Evolutionary conservation across 164 flowering plant species (phyloP), one percentile per base, ranked within the genome.

Genomic region (Tetrastigma voinierianum): DNA sequence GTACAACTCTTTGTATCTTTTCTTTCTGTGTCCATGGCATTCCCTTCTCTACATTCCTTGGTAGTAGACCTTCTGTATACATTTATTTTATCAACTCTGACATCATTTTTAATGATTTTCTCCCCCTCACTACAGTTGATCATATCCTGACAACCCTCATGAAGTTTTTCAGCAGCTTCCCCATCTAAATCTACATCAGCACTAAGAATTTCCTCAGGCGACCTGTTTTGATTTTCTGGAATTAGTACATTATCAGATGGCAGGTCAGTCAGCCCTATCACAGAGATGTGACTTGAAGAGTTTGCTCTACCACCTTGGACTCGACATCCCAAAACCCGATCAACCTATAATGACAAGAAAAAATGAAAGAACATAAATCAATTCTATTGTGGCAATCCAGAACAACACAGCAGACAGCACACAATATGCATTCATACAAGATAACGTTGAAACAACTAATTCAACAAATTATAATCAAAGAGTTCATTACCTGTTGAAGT

Each of bases 261-360:
- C 44, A 19, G 49, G 18, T 65, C 81, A 71, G 65, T 66, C 44
- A 58, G 67, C 68, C 43, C 70, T 10, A 53, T 57, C 57, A 44
- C 61, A 69, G 84, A 65, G 21, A 62, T 59, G 46, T 72, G 64
- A 70, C 47, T 19, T 57, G 66, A 67, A 57, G 84, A 77, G 46
- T 20, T 59, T 51, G 53, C 47, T 17, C 58, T 67, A 72, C 65
- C 66, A 65, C 72, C 76, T 77, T 69, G 84, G 53, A 85, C 67
- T 61, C 98, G 92, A 81, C 99, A 90, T 7, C 97, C 99, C 54
- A 96, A 67, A 70, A 96, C 86, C 61, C 95, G 87, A 77, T 90
- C 97, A 71, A 96, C 99, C 99, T 90, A 76, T 49, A 23, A 70
- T 54, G 44, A n/a, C n/a, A n/a, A 17, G 60, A 53, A 72, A 17